phyloP scores from a whole-genome alignment of 176 grass and related monocot genomes.

The Bonia amplexicaulis region DNA sequence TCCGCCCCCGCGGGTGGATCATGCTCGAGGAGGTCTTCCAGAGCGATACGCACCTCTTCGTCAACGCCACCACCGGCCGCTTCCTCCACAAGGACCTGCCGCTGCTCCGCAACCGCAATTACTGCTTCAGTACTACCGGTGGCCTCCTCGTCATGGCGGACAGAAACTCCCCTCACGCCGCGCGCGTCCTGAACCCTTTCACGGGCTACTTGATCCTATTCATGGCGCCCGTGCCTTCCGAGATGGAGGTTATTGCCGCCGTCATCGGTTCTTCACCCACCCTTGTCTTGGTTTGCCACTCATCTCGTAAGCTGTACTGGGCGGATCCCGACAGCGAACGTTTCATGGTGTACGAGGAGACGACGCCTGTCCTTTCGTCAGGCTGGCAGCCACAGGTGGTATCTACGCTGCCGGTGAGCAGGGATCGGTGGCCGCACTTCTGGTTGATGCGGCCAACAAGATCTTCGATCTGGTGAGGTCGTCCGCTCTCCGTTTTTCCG shows the following conservation, averaged over 20 bases:
- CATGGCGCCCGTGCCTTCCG: background rate
- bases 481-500: background rate
- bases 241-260: background rate
- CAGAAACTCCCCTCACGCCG: background rate
- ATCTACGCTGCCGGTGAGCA: too few species aligned
- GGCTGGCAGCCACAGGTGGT: too few species aligned
- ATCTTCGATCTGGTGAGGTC: background rate
- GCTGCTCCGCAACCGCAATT: background rate
- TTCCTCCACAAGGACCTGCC: background rate
- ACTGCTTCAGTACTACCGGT: background rate
- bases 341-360: too few species aligned
- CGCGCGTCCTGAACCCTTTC: background rate
- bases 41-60: background rate
- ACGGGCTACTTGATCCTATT: background rate
- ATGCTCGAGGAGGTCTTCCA: background rate
- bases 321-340: too few species aligned
- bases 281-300: too few species aligned
- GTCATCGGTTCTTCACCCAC: too few species aligned
- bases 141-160: background rate
- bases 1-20: background rate
- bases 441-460: background rate
- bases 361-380: too few species aligned
- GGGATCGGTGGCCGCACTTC: too few species aligned
- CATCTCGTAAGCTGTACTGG: too few species aligned
- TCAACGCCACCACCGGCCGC: constrained; percentile 3